Evolutionary conservation across 2,329 filamentous ascomycete genomes (phyloP), one percentile per base, ranked within the genome.

Genomic region (Aspergillus proliferans): DNA sequence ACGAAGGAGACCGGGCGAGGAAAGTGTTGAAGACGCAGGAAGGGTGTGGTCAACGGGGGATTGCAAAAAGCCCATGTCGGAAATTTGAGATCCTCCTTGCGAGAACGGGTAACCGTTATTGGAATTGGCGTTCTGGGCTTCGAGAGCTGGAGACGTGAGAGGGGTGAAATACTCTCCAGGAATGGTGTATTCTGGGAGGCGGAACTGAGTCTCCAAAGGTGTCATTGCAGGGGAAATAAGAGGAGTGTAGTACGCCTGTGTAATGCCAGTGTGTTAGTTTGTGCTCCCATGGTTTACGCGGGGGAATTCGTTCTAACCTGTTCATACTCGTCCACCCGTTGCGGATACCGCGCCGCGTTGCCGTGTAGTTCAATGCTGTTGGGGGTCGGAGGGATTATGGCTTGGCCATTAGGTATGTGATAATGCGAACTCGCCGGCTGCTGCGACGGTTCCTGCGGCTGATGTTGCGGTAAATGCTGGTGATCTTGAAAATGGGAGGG

Each of bases 161-260:
- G 74, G 74, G 21, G 72, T 77, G 53, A 77, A 76, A 56, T 75
- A 73, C 57, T 76, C 74, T 43, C 72, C 71, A 8, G 72, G 71
- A 21, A 73, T 69, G 8, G 72, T 68, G 55, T 74, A 77, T 53
- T 76, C 73, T 8, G 72, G 69, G 38, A 76, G 63, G 47, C 69
- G 67, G 47, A 75, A 74, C 55, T 73, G 71, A 28, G 66, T 67
- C 52, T 76, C 73, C 50, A 76, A 59, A 3, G 74, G 74, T 6
- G 74, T 76, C 66, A 76, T 75, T 21, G 74, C 74, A 9, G 74
- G 74, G 44, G 74, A 77, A 24, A 77, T 67, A 36, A 76, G 66
- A 18, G 74, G 74, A 7, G 74, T 77, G 57, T 76, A 77, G 10
- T 73, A 66, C 45, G 72, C 68, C 73, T 76, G 52, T 36, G 47